Percentiles rank a stretch among this genome's conserved stretches.
These are phyloP conservation scores for Physcomitrium patens DNA, from an alignment of 225 moss, liverwort and hornwort genomes.

Conservation along the genomic window DNA sequence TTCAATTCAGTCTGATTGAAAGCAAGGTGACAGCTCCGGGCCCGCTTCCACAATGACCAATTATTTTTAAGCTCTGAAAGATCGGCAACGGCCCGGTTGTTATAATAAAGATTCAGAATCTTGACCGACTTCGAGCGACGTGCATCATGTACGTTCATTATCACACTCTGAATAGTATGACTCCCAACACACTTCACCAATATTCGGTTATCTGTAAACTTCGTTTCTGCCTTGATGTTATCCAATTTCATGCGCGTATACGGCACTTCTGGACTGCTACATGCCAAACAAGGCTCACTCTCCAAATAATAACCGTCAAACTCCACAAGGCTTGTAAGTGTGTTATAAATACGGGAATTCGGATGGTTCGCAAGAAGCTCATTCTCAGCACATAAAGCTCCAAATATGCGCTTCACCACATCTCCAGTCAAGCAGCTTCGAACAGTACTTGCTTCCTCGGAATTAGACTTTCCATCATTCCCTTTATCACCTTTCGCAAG, in stretches of 20 bases:
- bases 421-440: constrained; percentile 82
- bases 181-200: constrained; percentile 98
- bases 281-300: constrained; percentile 97
- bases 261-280: constrained; percentile 98
- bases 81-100: constrained; percentile 96
- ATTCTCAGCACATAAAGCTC: constrained; percentile 87
- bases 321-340: constrained; percentile 89
- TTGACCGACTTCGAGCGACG: constrained; percentile 99
- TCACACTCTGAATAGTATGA: constrained; percentile 99
- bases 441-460: constrained; percentile 73
- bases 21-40: constrained; percentile 90
- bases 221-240: constrained; percentile 94
- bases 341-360: constrained; percentile 96
- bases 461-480: constrained; percentile 55
- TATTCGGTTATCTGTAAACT: constrained; percentile 96
- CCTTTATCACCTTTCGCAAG: constrained; percentile 77
- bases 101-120: constrained; percentile 93
- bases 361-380: constrained; percentile 99
- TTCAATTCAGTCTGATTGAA: constrained; percentile 96
- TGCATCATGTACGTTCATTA: constrained; percentile 99
- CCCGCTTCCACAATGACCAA: constrained; percentile 97
- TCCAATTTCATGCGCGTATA: constrained; percentile 98
- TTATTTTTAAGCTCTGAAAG: constrained; percentile 98
- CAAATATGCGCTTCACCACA: constrained; percentile 85
- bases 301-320: constrained; percentile 99